Evolutionary conservation across 2,329 filamentous ascomycete genomes (phyloP), one percentile per base, ranked within the genome.

Genomic region (Fusarium cyanostomum): DNA sequence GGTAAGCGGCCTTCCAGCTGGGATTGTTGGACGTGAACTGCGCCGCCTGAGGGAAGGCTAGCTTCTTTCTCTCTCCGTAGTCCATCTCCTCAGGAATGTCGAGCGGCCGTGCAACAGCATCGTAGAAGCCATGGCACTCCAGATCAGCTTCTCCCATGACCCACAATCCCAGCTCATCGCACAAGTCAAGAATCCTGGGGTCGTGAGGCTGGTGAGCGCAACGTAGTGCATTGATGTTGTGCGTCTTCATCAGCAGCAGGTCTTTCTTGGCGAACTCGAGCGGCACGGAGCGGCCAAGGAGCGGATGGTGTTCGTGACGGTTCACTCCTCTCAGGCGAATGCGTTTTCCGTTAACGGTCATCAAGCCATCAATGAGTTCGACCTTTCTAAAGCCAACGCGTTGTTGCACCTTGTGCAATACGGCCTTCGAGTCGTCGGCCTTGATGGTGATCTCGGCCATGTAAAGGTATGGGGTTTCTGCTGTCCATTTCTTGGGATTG

Each of bases 171-270:
- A 90, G 79, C 71, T 89, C 86, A 62, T 90, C 86, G 7, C 84
- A 84, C 1, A 90, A 74, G 46, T 86, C 84, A 28, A 86, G 84
- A 2, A 90, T 69, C 3, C 79, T 77, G 1, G 84, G 82, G 63
- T 89, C 82, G n/a, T 85, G 87, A 0, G 88, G 86, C 59, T 92
- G 88, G 70, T 92, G 89, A 2, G 84, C 88, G 48, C 85, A 88
- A 0, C 89, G 86, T 6, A 92, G 80, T 1, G 89, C 86, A 62
- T 92, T 92, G 75, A 92, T 82, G 67, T 91, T 91, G 77, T 90
- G 83, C 7, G 76, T 78, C 73, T 92, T 92, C 88, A 92, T 92
- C 4, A 87, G 77, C 3, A 88, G 68, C 2, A 92, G 77, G 63
- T 92, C 89, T 12, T 79, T 74, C 61, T 82, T 82, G 69, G 90